These are phyloP conservation scores for Parmelia sp. DNA, from an alignment of 495 filamentous ascomycete species.

Conservation along the genomic window DNA sequence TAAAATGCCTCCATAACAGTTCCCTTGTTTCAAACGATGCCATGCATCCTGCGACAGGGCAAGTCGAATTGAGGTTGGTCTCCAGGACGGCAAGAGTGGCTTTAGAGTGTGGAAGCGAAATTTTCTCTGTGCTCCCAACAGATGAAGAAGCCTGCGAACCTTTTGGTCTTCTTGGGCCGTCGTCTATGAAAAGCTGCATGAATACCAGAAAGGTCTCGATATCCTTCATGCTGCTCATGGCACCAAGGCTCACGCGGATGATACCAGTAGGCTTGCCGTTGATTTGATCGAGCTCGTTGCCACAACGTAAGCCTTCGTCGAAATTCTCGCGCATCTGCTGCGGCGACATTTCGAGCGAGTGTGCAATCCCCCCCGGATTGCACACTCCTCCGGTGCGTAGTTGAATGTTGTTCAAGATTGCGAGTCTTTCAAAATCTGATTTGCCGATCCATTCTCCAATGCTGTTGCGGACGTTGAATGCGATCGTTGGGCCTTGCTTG, in stretches of 20 bases:
- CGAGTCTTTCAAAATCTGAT: conserved; percentile 77
- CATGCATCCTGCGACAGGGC: conserved; percentile 11
- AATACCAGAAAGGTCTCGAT: conserved; percentile 64
- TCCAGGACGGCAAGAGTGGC: neutral
- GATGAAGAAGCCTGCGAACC: neutral
- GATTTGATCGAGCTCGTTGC: conserved; percentile 72
- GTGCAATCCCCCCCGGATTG: conserved; percentile 80
- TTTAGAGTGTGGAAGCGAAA: neutral
- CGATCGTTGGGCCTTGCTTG: conserved; percentile 69
- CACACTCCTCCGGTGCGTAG: conserved; percentile 81
- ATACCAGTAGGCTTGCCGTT: conserved; percentile 80
- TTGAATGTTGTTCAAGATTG: conserved; percentile 70
- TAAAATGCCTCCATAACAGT: neutral
- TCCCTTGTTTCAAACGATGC: neutral
- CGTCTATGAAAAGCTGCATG: conserved; percentile 37
- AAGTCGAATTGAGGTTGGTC: neutral
- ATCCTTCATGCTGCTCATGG: conserved; percentile 78
- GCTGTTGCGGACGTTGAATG: conserved; percentile 71
- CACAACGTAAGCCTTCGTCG: conserved; percentile 71
- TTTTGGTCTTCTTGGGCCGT: neutral
- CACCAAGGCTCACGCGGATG: conserved; percentile 76
- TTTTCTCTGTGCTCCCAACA: neutral
- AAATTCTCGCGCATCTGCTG: conserved; percentile 79
- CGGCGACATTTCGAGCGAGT: conserved; percentile 58
- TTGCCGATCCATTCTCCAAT: conserved; percentile 69